Evolutionary conservation across 164 flowering plant genomes (phyloP).

Genomic region (Vitis rotundifolia): DNA sequence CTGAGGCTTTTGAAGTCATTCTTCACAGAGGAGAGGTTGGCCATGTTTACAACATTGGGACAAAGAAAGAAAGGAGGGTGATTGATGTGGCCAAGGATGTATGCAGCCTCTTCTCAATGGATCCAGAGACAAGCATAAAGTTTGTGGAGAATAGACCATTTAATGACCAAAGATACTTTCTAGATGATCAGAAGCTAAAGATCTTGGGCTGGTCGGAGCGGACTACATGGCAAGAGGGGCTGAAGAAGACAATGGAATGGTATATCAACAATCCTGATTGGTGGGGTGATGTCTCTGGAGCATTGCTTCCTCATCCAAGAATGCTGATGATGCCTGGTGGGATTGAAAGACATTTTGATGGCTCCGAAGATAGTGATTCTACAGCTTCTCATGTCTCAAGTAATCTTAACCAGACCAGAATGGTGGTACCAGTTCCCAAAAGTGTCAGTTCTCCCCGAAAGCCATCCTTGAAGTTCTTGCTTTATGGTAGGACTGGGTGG

Average conservation of each 20-base stretch:
- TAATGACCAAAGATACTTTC: conserved; percentile 72
- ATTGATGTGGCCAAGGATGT: conserved; percentile 73
- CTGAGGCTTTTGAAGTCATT: conserved; percentile 76
- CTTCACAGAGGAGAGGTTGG: conserved; percentile 86
- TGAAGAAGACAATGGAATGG: conserved; percentile 74
- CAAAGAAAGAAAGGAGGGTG: conserved; percentile 75
- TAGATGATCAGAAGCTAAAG: conserved; percentile 77
- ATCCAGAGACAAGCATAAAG: conserved; percentile 51
- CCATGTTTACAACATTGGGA: conserved; percentile 78
- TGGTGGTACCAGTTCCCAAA: conserved; percentile 42
- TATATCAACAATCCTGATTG: conserved; percentile 66
- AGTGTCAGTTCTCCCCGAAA: conserved; percentile 29
- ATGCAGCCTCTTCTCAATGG: conserved; percentile 62
- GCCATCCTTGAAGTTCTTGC: conserved; percentile 54
- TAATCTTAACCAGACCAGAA: conserved; percentile 27
- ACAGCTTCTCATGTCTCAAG: conserved; percentile 20
- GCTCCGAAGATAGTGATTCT: conserved; percentile 37
- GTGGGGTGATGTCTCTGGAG: conserved; percentile 85
- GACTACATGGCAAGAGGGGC: conserved; percentile 72
- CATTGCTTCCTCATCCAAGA: conserved; percentile 70
- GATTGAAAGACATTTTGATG: conserved; percentile 47
- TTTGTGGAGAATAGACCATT: conserved; percentile 75
- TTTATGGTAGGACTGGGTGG: conserved; percentile 76
- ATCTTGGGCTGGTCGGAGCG: conserved; percentile 70
- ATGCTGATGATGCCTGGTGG: conserved; percentile 81